Base-by-base conservation (phyloP, 345 rosid genomes). In the Lumnitzera littorea region DNA sequence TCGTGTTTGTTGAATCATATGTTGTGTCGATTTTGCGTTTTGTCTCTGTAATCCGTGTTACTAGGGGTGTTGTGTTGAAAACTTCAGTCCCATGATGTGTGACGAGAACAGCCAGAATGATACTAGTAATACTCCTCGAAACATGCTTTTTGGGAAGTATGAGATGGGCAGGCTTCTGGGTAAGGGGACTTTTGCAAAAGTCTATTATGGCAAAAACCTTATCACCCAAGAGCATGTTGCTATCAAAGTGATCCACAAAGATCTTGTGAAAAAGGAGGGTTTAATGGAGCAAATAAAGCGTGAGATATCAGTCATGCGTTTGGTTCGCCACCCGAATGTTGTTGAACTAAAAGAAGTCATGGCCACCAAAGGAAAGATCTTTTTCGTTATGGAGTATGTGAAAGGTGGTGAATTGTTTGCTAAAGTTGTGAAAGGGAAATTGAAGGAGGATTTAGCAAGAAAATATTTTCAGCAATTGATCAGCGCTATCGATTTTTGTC, bases 121-220 rank as follows among this genome's bases (percentile, higher is more conserved):
- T 43, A 46, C 58, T 41, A 53, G 16, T 14, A 53, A 51, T 17
- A 46, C 62, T 16, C 43, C 51, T 24, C 65, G 68, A 36, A 41
- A 58, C 13, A 5, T 62, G 48, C 70, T 82, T 6, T 73, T 82
- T 14, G 80, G 72, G 25, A 77, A 65, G 57, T 82, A 82, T 55
- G 78, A 79, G 68, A 62, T 74, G 62, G 84, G 82, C 47, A 51
- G 60, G 50, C 46, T 79, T 11, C 55, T 82, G 25, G 87, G 87
- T 1, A 72, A 79, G 41, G 87, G 87, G 12, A 74, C 80, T 61
- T 79, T 82, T 55, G 87, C 87, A 13, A 82, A 82, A 55, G 87
- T 82, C 48, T 82, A 76, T 43, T 60, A 67, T 0, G 87, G 73
- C 17, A 69, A 65, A 17, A 63, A 75, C 31, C 50, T 79, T 3